phyloP scores from a whole-genome alignment of 139 green algal species.

The Haematococcus sp. region DNA sequence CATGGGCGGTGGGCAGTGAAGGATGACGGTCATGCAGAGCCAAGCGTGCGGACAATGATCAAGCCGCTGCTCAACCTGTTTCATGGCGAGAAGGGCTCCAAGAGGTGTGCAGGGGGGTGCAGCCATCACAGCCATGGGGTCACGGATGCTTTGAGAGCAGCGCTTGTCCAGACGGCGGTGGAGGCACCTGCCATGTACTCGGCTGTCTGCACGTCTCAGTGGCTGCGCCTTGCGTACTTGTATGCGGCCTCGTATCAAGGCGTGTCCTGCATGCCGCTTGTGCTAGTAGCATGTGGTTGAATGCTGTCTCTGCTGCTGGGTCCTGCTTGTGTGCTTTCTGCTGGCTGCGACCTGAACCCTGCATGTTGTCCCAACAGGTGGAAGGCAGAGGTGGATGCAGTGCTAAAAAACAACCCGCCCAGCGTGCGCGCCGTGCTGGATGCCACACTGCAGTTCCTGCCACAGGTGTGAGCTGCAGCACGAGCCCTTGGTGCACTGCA shows the following conservation, averaged over 20 bases:
- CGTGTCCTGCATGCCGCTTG: not conserved
- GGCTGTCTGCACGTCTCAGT: constrained; percentile 8
- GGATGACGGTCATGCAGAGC: constrained; percentile 45
- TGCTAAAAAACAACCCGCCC: constrained; percentile 25
- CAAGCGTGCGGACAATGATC: constrained; percentile 64
- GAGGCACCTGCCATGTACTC: constrained; percentile 10
- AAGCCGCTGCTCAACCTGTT: constrained; percentile 86
- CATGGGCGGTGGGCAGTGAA: constrained; percentile 50
- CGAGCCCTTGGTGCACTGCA: too few relatives aligned
- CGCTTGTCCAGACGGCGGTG: constrained; percentile 11
- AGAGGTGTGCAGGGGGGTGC: constrained; percentile 57
- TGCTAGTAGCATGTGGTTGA: not conserved
- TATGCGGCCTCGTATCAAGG: not conserved
- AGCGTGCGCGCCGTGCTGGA: constrained; percentile 31
- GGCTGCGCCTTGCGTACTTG: not conserved
- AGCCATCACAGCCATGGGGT: too few relatives aligned
- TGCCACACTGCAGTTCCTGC: constrained; percentile 26
- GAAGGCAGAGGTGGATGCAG: constrained; percentile 51
- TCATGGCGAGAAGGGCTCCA: constrained; percentile 61
- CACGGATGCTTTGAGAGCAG: too few relatives aligned
- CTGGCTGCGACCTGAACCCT: too few relatives aligned
- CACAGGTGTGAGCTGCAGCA: not conserved
- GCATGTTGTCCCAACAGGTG: constrained; percentile 17
- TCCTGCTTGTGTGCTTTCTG: too few relatives aligned
- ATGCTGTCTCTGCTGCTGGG: too few relatives aligned